A percentile compares a stretch with the other conserved stretches of the same genome.
Evolutionary conservation across 83 land plant genomes (phyloP).

Genomic region (Larix sibirica): DNA sequence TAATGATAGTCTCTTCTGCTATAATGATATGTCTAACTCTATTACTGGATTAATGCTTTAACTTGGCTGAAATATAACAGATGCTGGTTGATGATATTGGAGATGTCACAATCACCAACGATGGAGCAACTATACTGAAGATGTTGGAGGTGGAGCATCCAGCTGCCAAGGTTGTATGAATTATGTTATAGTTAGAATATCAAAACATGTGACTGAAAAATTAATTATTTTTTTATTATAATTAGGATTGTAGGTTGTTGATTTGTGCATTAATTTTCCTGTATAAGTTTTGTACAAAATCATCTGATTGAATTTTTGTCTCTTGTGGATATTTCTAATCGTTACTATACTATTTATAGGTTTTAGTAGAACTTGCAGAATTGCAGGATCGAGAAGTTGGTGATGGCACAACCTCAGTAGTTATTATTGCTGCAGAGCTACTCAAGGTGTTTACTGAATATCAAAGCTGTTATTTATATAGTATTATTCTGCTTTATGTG

Average conservation of each 20-base stretch:
- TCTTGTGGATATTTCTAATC: neutral
- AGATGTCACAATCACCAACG: slow-evolving; percentile 95
- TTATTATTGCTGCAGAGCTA: slow-evolving; percentile 93
- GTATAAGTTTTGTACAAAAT: neutral
- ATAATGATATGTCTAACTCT: neutral
- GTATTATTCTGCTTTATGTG: neutral
- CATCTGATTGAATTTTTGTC: neutral
- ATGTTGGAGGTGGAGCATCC: slow-evolving; percentile 99
- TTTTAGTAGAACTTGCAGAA: slow-evolving; percentile 95
- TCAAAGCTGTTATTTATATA: no score
- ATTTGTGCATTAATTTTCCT: neutral
- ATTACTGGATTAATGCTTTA: neutral
- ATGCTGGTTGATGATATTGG: slow-evolving; percentile 99
- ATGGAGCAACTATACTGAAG: slow-evolving; percentile 96
- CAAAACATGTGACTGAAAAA: neutral
- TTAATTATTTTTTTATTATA: neutral
- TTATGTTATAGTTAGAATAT: neutral
- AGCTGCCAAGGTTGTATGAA: slow-evolving; percentile 84
- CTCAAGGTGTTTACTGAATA: slow-evolving; percentile 57
- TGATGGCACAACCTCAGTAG: slow-evolving; percentile 99
- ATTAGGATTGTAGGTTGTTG: neutral
- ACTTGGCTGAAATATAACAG: slow-evolving; percentile 33
- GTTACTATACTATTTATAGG: slow-evolving; percentile 32
- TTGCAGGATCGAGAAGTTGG: slow-evolving; percentile 98
- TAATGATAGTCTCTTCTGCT: no score